Conservation (phyloP, 2,329 filamentous ascomycete species). For the Pseudocercospora fuligena region DNA sequence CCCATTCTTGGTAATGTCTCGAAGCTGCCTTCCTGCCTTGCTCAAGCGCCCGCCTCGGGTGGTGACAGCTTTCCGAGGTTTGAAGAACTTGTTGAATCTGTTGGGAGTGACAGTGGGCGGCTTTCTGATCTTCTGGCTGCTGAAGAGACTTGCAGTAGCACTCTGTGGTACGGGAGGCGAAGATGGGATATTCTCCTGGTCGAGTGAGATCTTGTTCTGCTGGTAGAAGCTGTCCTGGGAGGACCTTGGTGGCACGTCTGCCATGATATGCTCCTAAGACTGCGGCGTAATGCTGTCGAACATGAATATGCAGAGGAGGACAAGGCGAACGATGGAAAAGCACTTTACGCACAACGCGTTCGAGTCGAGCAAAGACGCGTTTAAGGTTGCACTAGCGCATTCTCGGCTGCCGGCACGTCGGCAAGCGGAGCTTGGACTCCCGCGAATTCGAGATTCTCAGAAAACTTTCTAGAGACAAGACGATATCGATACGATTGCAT, state of each 20-base stretch:
- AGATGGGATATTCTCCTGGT: constrained; percentile 42
- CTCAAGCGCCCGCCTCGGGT: constrained; percentile 35
- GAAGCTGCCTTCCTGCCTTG: constrained; percentile 52
- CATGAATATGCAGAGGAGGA: constrained; percentile 16
- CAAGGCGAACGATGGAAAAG: constrained; percentile 3
- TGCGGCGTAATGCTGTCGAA: neutral
- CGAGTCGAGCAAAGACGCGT: constrained; percentile 16
- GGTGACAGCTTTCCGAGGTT: constrained; percentile 46
- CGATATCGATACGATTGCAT: neutral
- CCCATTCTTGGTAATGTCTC: constrained; percentile 55
- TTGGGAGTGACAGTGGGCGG: constrained; percentile 58
- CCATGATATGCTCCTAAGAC: constrained; percentile 28
- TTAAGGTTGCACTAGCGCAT: constrained; percentile 7
- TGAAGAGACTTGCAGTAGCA: constrained; percentile 19
- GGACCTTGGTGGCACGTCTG: constrained; percentile 35
- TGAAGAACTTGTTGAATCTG: constrained; percentile 58
- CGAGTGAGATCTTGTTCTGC: constrained; percentile 31
- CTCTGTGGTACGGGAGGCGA: constrained; percentile 32
- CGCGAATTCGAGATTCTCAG: neutral
- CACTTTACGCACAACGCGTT: constrained; percentile 19
- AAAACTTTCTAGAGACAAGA: neutral
- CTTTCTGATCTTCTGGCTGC: constrained; percentile 48
- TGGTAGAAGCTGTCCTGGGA: constrained; percentile 43
- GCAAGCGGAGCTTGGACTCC: neutral
- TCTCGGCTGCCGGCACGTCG: constrained; percentile 1